phyloP scores from a whole-genome alignment of 1,284 basidiomycete genomes.

The Polyporus tsugae region DNA sequence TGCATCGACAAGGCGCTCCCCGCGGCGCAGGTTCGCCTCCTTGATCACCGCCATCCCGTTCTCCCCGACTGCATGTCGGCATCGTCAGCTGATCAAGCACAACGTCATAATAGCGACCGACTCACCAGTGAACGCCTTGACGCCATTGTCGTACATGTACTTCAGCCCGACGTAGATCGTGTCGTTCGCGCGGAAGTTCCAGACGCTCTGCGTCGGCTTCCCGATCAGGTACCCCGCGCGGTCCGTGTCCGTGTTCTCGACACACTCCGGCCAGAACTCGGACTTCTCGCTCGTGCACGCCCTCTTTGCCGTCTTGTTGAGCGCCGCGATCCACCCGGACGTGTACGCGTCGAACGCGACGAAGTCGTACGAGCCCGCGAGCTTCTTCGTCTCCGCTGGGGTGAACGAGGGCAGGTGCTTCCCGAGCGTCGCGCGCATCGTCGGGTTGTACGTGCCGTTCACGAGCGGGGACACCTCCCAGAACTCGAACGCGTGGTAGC shows the following conservation, averaged over 20 bases:
- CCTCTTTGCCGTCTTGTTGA: not conserved
- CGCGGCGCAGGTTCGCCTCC: not conserved
- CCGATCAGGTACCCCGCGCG: conserved; percentile 1
- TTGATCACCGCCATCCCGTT: conserved; percentile 9
- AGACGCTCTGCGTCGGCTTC: conserved; percentile 8
- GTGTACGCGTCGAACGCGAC: conserved; percentile 9
- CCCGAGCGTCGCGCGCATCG: conserved; percentile 6
- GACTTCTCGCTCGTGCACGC: not conserved
- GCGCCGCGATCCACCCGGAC: conserved; percentile 1
- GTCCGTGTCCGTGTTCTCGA: conserved; percentile 2
- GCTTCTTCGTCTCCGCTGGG: not conserved
- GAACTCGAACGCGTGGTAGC: conserved; percentile 6
- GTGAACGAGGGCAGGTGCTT: not conserved
- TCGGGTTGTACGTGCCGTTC: conserved; percentile 10
- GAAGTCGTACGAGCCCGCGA: conserved; percentile 8
- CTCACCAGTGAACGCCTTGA: conserved; percentile 4
- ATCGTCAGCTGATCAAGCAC: not conserved
- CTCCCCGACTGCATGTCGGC: not conserved
- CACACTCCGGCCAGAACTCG: conserved; percentile 6
- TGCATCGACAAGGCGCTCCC: conserved; percentile 8
- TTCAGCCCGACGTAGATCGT: conserved; percentile 2
- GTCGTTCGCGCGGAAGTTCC: conserved; percentile 11
- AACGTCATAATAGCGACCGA: not conserved
- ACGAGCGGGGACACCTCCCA: conserved; percentile 10
- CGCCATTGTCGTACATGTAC: conserved; percentile 1